Conservation (phyloP, 257 asterid genomes). For the Salvia rosmarinus region DNA sequence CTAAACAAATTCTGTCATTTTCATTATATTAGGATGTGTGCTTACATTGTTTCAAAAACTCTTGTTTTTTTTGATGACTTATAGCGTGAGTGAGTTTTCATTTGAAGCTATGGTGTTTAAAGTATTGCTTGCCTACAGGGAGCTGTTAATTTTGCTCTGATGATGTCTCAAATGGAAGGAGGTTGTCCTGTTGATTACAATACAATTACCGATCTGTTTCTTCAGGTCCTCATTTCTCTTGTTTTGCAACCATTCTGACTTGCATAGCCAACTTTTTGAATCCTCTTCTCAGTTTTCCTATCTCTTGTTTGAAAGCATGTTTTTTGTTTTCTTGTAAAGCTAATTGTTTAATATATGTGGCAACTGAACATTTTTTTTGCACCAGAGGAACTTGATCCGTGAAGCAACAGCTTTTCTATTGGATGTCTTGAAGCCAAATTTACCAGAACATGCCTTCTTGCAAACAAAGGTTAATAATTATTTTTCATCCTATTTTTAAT, state of each 20-base stretch:
- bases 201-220: conserved; percentile 93
- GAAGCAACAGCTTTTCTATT: conserved; percentile 95
- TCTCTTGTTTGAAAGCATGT: not conserved
- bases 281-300: not conserved
- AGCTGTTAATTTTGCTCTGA: conserved; percentile 95
- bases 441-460: conserved; percentile 85
- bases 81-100: not conserved
- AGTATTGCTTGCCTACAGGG: conserved; percentile 57
- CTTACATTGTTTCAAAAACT: not conserved
- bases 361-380: conserved; percentile 15
- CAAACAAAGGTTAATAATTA: conserved; percentile 76
- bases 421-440: conserved; percentile 94
- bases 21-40: not conserved
- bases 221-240: conserved; percentile 59
- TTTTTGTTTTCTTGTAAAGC: not conserved
- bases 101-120: conserved; percentile 17
- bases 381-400: conserved; percentile 94
- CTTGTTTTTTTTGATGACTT: not conserved
- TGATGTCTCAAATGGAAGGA: conserved; percentile 99
- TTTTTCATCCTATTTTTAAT: conserved; percentile 20
- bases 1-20: not conserved
- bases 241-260: not conserved
- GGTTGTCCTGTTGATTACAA: conserved; percentile 96
- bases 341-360: conserved; percentile 19
- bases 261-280: not conserved